Evolutionary conservation across 139 green algal genomes (phyloP), one percentile per base, ranked within the genome.

Genomic region (Raphidocelis subcapitata): DNA sequence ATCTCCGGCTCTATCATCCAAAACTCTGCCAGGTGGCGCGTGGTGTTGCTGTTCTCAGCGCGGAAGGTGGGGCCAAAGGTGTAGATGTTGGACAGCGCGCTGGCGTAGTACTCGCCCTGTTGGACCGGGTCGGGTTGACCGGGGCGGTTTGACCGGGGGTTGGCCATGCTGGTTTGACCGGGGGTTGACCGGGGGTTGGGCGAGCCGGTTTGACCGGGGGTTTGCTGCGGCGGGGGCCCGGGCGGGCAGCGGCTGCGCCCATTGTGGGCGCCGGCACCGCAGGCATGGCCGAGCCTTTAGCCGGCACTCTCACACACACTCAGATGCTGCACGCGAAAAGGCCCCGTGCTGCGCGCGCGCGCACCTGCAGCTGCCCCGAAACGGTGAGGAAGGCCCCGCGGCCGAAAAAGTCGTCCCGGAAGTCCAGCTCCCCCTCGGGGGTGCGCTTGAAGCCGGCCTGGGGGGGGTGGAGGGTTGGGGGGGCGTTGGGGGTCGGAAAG

Each of bases 1-100:
- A 98, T 93, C 88, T 98, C 94, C 10, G 95, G 95, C 85, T 99
- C 95, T 65, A 99, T 97, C 95, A 99, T 99, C 94, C 94, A 98
- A 80, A 99, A 99, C 84, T 99, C 95, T 20, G 96, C 95, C 63
- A 98, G 81, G 84, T 99, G 96, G 41, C 96, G 87, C 14, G 86
- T 84, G 1, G 95, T 99, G 88, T 97, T 91, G 35, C 78, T 92
- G 84, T 97, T 92, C 81, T 99, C 95, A 0, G 95, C 95, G 31
- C 95, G 86, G 87, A 99, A 99, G 55, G 95, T 99, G 62, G 92
- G 87, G 20, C 91, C 93, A 78, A 98, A 98, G 24, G 93, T 97
- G 83, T 97, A 97, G 15, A 98, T 83, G 80, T 94, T 95, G 71
- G 86, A 92, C 63, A 97, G 85, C 1, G 83, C 89, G 67, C 86